Evolutionary conservation across 257 asterid species (phyloP).

Genomic region (Striga asiatica): DNA sequence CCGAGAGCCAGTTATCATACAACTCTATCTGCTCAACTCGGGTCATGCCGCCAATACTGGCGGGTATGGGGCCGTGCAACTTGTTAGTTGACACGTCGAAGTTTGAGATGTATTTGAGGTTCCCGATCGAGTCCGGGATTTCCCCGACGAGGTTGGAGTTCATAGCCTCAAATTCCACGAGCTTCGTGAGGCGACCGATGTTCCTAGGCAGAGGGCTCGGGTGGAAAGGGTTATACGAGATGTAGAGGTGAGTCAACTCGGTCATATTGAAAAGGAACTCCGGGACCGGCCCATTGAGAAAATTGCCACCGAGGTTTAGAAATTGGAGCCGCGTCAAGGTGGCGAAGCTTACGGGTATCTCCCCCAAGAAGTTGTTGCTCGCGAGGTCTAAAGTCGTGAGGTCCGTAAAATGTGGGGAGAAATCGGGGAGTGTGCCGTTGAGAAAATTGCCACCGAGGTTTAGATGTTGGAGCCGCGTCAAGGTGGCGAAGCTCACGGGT

Average conservation of each 20-base stretch:
- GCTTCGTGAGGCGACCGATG: slow-evolving; percentile 52
- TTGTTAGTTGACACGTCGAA: slow-evolving; percentile 48
- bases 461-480: slow-evolving; percentile 25
- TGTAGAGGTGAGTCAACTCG: slow-evolving; percentile 43
- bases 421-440: slow-evolving; percentile 50
- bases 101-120: slow-evolving; percentile 31
- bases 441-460: slow-evolving; percentile 37
- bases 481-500: slow-evolving; percentile 50
- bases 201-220: slow-evolving; percentile 43
- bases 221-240: slow-evolving; percentile 36
- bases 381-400: slow-evolving; percentile 44
- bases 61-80: slow-evolving; percentile 57
- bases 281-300: slow-evolving; percentile 62
- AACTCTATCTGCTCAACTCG: slow-evolving; percentile 41
- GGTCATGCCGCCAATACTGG: slow-evolving; percentile 38
- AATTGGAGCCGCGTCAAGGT: slow-evolving; percentile 39
- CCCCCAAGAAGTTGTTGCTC: slow-evolving; percentile 54
- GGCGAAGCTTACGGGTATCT: slow-evolving; percentile 50
- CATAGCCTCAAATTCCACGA: slow-evolving; percentile 27
- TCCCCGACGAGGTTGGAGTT: slow-evolving; percentile 37
- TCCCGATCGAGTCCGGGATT: slow-evolving; percentile 54
- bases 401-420: slow-evolving; percentile 26
- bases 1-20: slow-evolving; percentile 41
- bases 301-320: slow-evolving; percentile 31
- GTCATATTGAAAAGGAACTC: slow-evolving; percentile 51